Percentiles rank a stretch among this genome's conserved stretches.
These are phyloP conservation scores for Auricularia cornea DNA, from an alignment of 768 basidiomycete genomes.

Conservation along the genomic window DNA sequence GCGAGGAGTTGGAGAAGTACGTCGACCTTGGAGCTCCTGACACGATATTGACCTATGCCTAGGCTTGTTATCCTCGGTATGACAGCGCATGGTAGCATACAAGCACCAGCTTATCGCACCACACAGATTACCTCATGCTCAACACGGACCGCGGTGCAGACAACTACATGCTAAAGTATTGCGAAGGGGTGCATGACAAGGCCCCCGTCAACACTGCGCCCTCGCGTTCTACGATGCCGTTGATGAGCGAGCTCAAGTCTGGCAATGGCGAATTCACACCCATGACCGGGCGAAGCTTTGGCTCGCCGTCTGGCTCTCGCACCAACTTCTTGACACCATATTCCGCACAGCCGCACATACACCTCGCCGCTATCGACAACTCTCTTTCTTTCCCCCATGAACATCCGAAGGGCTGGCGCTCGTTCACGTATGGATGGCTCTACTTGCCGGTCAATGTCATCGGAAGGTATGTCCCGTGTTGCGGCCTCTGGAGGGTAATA, in stretches of 20 bases:
- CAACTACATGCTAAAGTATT: conserved; percentile 91
- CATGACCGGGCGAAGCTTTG: neutral
- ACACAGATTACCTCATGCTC: conserved; percentile 54
- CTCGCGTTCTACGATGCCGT: conserved; percentile 62
- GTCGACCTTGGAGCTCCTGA: conserved; percentile 13
- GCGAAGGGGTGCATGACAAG: conserved; percentile 73
- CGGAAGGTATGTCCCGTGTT: conserved; percentile 35
- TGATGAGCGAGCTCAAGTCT: conserved; percentile 57
- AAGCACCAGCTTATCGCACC: neutral
- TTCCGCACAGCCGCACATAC: conserved; percentile 67
- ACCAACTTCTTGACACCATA: conserved; percentile 26
- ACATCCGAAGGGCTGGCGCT: conserved; percentile 70
- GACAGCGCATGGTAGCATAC: too few species aligned
- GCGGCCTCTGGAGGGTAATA: conserved; percentile 2
- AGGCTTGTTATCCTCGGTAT: conserved; percentile 85
- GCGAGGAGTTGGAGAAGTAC: conserved; percentile 84
- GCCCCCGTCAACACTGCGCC: conserved; percentile 72
- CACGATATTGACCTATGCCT: conserved; percentile 9
- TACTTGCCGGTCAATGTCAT: conserved; percentile 80
- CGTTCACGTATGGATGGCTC: conserved; percentile 84
- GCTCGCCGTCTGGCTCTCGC: neutral
- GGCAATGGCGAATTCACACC: conserved; percentile 17
- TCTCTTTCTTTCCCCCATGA: conserved; percentile 88
- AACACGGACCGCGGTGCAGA: conserved; percentile 86
- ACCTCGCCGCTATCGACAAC: conserved; percentile 91